These are phyloP conservation scores for Aspergillus panamensis DNA, from an alignment of 495 filamentous ascomycete genomes.

Conservation along the genomic window DNA sequence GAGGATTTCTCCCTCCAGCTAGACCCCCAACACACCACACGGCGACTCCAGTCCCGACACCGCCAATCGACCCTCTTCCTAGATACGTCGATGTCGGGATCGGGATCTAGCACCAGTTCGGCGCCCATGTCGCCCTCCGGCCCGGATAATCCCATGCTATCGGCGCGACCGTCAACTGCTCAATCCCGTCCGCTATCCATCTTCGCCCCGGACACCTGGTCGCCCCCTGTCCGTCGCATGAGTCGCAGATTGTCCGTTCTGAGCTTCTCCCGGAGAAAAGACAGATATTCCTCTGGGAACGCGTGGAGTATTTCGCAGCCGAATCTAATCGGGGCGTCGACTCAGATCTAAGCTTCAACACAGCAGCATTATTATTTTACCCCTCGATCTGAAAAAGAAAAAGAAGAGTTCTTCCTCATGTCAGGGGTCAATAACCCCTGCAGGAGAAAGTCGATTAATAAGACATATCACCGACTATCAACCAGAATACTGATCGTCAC, in stretches of 20 bases:
- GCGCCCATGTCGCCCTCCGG: constrained; percentile 9
- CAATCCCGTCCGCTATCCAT: constrained; percentile 32
- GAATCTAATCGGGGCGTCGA: constrained; percentile 40
- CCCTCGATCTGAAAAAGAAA: not conserved
- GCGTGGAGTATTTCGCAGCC: constrained; percentile 36
- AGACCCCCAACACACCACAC: constrained; percentile 27
- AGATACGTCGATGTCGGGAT: constrained; percentile 13
- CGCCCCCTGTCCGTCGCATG: constrained; percentile 22
- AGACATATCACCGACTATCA: not conserved
- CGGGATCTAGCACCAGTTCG: constrained; percentile 12
- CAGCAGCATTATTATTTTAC: not conserved
- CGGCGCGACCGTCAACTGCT: constrained; percentile 14
- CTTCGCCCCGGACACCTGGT: constrained; percentile 26
- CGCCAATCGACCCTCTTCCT: constrained; percentile 35
- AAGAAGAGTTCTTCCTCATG: not conserved
- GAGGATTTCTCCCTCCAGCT: constrained; percentile 36
- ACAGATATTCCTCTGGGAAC: constrained; percentile 17
- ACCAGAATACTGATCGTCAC: not conserved
- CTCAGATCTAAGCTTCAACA: constrained; percentile 29
- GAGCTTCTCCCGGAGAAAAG: constrained; percentile 26
- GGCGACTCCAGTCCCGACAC: constrained; percentile 24
- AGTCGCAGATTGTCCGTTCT: constrained; percentile 31
- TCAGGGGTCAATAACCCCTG: constrained; percentile 4
- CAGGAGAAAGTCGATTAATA: constrained; percentile 4
- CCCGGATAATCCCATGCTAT: constrained; percentile 17